Percentiles rank a stretch among this genome's conserved stretches.
phyloP scores from a whole-genome alignment of 768 basidiomycete species.

The Lactarius sp. region DNA sequence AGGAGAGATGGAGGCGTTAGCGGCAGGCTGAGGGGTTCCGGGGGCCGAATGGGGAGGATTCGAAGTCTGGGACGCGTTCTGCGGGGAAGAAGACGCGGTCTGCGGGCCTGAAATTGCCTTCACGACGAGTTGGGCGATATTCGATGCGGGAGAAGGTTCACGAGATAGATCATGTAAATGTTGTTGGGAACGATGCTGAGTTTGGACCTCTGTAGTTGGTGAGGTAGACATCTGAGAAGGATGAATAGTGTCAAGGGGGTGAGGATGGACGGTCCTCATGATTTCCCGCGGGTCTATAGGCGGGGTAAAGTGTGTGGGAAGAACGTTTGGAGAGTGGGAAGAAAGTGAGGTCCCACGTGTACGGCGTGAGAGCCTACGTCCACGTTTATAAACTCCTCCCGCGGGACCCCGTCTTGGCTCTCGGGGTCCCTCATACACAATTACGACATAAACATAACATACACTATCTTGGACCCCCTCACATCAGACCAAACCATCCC shows the following conservation, averaged over 20 bases:
- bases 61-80: constrained; percentile 36
- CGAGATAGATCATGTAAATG: constrained; percentile 21
- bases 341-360: constrained; percentile 35
- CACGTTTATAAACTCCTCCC: constrained; percentile 31
- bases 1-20: constrained; percentile 34
- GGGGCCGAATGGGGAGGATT: constrained; percentile 28
- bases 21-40: constrained; percentile 32
- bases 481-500: constrained; percentile 17
- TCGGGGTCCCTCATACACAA: constrained; percentile 28
- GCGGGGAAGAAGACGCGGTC: constrained; percentile 29
- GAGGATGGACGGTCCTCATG: constrained; percentile 44
- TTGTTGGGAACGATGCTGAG: constrained; percentile 20
- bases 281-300: constrained; percentile 37
- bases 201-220: constrained; percentile 19
- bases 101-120: constrained; percentile 24
- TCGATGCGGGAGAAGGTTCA: constrained; percentile 21
- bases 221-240: constrained; percentile 26
- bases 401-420: constrained; percentile 26
- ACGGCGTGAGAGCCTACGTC: constrained; percentile 27
- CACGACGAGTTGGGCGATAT: constrained; percentile 26
- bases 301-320: constrained; percentile 41
- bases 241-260: constrained; percentile 40
- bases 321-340: constrained; percentile 43
- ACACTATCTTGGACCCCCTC: neutral
- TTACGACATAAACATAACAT: neutral